A percentile compares a stretch with the other conserved stretches of the same genome.
Evolutionary conservation across 139 green algal species (phyloP).

Genomic region (Prasinococcaceae sp.): DNA sequence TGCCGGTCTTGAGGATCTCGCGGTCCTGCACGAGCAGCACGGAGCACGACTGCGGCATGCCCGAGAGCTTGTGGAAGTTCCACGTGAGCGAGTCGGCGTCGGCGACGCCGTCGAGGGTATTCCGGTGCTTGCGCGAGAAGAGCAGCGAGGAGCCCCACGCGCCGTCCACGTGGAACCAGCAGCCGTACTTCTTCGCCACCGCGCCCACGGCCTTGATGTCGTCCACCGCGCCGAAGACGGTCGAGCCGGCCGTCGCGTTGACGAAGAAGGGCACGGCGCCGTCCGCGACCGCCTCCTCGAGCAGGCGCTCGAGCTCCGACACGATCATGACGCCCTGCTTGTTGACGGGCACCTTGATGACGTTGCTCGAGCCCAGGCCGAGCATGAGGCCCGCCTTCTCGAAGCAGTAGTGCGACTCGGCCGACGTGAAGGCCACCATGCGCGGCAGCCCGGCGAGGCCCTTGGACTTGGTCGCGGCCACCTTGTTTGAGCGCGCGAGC

Average conservation of each 20-base stretch:
- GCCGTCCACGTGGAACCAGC: constrained; percentile 5
- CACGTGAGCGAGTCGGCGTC: not conserved
- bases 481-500: not conserved
- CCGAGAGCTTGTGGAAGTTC: too few species aligned
- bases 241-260: constrained; percentile 1
- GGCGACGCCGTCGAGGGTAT: not conserved
- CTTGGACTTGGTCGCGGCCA: not conserved
- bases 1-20: not conserved
- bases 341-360: not conserved
- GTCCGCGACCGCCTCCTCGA: not conserved
- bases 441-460: not conserved
- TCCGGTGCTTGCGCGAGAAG: not conserved
- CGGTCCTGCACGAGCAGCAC: too few species aligned
- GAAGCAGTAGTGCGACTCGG: constrained; percentile 5
- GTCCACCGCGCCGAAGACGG: constrained; percentile 1
- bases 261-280: constrained; percentile 5
- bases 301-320: not conserved
- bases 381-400: not conserved
- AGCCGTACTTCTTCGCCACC: not conserved
- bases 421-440: constrained; percentile 3
- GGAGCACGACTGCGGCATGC: not conserved
- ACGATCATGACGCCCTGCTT: too few species aligned
- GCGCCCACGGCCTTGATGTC: not conserved
- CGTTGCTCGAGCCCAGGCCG: not conserved
- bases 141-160: not conserved